A percentile compares a stretch with the other conserved stretches of the same genome.
phyloP scores from a whole-genome alignment of 495 filamentous ascomycete genomes.

The Haplographium delicatum region DNA sequence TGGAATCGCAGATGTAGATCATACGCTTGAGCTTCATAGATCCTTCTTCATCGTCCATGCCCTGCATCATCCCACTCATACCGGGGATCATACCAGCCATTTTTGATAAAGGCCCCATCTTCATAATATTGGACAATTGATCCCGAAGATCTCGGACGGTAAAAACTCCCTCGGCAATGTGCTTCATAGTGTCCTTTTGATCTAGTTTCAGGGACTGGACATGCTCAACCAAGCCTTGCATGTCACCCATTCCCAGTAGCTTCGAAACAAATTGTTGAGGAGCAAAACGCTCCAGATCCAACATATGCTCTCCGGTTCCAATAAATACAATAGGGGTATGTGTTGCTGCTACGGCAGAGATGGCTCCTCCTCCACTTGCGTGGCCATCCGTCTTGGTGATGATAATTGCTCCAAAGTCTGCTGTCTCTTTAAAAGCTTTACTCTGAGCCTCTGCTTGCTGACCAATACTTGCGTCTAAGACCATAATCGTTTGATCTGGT shows the following conservation, averaged over 20 bases:
- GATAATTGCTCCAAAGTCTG: conserved; percentile 97
- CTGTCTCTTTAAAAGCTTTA: conserved; percentile 94
- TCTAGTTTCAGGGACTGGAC: conserved; percentile 96
- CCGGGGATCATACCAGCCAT: conserved; percentile 99
- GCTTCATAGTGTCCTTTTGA: conserved; percentile 98
- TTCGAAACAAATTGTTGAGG: conserved; percentile 89
- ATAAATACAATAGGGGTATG: conserved; percentile 97
- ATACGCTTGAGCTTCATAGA: conserved; percentile 89
- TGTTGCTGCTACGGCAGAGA: conserved; percentile 96
- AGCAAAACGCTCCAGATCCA: conserved; percentile 89
- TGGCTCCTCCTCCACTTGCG: conserved; percentile 90
- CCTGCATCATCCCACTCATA: conserved; percentile 83
- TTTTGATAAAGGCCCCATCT: conserved; percentile 96
- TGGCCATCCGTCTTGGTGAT: conserved; percentile 98
- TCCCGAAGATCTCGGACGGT: conserved; percentile 92
- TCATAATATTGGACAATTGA: conserved; percentile 97
- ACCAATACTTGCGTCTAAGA: conserved; percentile 92
- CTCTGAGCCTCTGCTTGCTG: conserved; percentile 93
- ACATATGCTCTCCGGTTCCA: conserved; percentile 93
- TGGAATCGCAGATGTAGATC: conserved; percentile 98
- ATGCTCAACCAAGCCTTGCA: conserved; percentile 91
- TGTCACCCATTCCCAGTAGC: conserved; percentile 94
- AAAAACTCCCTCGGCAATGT: conserved; percentile 94
- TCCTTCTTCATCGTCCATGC: conserved; percentile 96
- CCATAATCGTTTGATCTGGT: conserved; percentile 97